These are phyloP conservation scores for Tuber borchii DNA, from an alignment of 495 filamentous ascomycete genomes.

Conservation along the genomic window DNA sequence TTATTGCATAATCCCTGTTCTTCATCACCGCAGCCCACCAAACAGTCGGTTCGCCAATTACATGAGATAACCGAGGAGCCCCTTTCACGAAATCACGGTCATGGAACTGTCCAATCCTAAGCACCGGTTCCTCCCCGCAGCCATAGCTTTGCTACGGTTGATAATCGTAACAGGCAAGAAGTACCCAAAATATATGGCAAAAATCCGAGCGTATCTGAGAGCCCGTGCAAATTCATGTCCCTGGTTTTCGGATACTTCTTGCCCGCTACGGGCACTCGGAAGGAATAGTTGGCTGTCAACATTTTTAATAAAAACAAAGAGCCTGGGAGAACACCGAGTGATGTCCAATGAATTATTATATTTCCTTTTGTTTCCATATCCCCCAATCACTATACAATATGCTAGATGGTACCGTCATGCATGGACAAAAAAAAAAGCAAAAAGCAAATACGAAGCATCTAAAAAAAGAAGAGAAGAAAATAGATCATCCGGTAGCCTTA, in stretches of 20 bases:
- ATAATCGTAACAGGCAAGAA: too few relatives aligned
- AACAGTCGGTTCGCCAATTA: not conserved
- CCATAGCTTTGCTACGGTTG: not conserved
- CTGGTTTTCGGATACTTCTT: not conserved
- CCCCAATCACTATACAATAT: not conserved
- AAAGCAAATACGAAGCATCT: not conserved
- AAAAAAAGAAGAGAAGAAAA: not conserved
- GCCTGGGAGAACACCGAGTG: not conserved
- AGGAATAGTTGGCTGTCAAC: not conserved
- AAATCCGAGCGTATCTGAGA: too few relatives aligned
- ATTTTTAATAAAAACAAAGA: not conserved
- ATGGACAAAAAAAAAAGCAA: not conserved
- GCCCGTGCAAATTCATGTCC: too few relatives aligned
- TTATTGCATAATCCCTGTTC: not conserved
- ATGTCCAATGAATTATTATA: slow-evolving; percentile 1
- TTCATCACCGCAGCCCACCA: not conserved
- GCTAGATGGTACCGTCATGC: not conserved
- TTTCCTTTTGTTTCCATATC: not conserved
- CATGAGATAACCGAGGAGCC: not conserved
- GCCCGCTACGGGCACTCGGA: not conserved
- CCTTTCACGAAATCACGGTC: not conserved
- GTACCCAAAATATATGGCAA: not conserved
- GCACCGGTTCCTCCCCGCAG: not conserved
- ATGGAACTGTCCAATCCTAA: not conserved
- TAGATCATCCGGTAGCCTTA: not conserved